A percentile compares a stretch with the other conserved stretches of the same genome.
phyloP scores from a whole-genome alignment of 805 yeast species.

The Torulaspora gathmanii region DNA sequence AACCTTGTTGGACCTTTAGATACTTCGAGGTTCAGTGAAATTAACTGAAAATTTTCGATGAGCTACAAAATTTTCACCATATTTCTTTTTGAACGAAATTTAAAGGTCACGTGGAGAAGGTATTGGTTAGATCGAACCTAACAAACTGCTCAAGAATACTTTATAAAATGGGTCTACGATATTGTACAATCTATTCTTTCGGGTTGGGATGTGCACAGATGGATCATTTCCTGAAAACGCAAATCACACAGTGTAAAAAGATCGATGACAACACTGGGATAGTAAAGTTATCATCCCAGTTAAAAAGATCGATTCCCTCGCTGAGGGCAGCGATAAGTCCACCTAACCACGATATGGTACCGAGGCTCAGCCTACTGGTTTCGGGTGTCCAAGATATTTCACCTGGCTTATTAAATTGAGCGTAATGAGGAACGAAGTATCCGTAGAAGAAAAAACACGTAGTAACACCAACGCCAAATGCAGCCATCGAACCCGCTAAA shows the following conservation, averaged over 20 bases:
- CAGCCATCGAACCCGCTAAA: conserved; percentile 86
- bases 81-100: neutral
- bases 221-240: conserved; percentile 25
- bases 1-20: neutral
- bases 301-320: conserved; percentile 74
- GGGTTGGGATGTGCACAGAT: neutral
- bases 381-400: conserved; percentile 64
- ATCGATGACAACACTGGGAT: conserved; percentile 82
- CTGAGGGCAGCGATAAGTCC: conserved; percentile 84
- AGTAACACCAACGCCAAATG: conserved; percentile 65
- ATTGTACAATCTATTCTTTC: conserved; percentile 7
- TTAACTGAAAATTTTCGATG: conserved; percentile 27
- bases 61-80: conserved; percentile 21
- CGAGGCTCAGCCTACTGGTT: conserved; percentile 52
- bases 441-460: conserved; percentile 70
- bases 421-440: conserved; percentile 58
- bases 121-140: neutral
- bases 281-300: conserved; percentile 88
- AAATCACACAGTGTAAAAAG: conserved; percentile 51
- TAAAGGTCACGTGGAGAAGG: neutral
- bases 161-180: neutral
- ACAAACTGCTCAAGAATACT: neutral
- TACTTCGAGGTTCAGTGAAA: neutral
- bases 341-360: conserved; percentile 50
- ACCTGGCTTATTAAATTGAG: conserved; percentile 50